Evolutionary conservation across 2,329 filamentous ascomycete species (phyloP).

Genomic region (Aspergillus sp.): DNA sequence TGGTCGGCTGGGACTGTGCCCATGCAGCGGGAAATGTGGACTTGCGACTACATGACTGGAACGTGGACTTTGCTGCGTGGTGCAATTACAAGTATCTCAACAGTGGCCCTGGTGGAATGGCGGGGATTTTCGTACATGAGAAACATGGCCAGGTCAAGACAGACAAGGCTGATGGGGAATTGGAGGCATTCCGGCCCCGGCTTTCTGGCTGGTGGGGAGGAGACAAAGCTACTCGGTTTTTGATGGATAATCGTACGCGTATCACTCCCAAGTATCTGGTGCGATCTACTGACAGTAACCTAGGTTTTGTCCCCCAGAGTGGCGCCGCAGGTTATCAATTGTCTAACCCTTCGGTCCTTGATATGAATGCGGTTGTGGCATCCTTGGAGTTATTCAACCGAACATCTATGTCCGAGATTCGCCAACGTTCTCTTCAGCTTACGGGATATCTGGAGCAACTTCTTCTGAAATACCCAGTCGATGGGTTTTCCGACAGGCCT

Average conservation of each 20-base stretch:
- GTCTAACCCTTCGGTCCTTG: slow-evolving; percentile 79
- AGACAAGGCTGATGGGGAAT: slow-evolving; percentile 36
- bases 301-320: slow-evolving; percentile 69
- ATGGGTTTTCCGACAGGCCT: slow-evolving; percentile 35
- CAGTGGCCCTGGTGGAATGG: slow-evolving; percentile 77
- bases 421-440: slow-evolving; percentile 69
- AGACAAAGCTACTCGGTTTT: slow-evolving; percentile 73
- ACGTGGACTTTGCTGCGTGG: slow-evolving; percentile 89
- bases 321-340: slow-evolving; percentile 81
- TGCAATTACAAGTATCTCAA: slow-evolving; percentile 96
- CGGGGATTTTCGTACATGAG: slow-evolving; percentile 77
- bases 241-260: slow-evolving; percentile 68
- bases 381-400: slow-evolving; percentile 72
- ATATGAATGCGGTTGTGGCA: slow-evolving; percentile 72
- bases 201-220: slow-evolving; percentile 86
- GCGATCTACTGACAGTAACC: neutral
- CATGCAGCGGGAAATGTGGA: slow-evolving; percentile 84
- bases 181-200: slow-evolving; percentile 60
- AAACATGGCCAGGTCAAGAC: slow-evolving; percentile 56
- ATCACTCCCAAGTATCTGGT: neutral
- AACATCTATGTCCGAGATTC: slow-evolving; percentile 67
- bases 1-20: slow-evolving; percentile 84
- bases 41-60: slow-evolving; percentile 78
- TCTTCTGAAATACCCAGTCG: slow-evolving; percentile 46
- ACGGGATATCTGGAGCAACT: slow-evolving; percentile 76